Base-by-base conservation (phyloP, 306 rosid genomes). In the Acacia confusa region DNA sequence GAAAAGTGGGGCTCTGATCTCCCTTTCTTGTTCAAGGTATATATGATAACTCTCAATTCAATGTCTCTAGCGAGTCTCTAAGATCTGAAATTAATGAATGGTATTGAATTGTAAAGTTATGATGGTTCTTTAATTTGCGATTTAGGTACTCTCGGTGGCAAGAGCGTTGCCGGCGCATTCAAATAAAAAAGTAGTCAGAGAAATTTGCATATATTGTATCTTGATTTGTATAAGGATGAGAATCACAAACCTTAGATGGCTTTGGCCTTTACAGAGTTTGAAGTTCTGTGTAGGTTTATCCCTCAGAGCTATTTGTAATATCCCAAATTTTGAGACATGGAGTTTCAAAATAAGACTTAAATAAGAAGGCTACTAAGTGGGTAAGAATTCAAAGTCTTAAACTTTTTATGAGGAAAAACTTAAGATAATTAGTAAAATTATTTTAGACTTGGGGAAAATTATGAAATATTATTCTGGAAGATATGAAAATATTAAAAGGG, bases 231-330 rank as follows among this genome's bases (percentile, higher is more conserved):
- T 36, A 92, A 90, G 84, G 97, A 92, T 79, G 91, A 76, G 10
- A 93, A 91, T 86, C 97, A 93, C 79, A 93, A 93, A 84, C 97
- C 97, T 6, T 91, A 91, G 78, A 93, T 93, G 97, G 94, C 96
- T 58, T 61, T 91, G 13, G 94, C 97, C 20, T 22, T 88, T 9
- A 93, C 92, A 6, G 75, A 87, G 34, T 93, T 93, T 64, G 88
- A 91, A 78, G 94, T 96, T 79, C 88, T 93, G 19, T 93, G 96
- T 72, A 94, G 95, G 15, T 93, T 93, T 43, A 78, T 87, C 81
- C 67, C 78, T 83, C 75, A n/a, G n/a, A n/a, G n/a, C n/a, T n/a
- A n/a, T n/a, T n/a, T n/a, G n/a, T n/a, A n/a, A n/a, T n/a, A n/a
- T n/a, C n/a, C n/a, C n/a, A n/a, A n/a, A n/a, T n/a, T n/a, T n/a